Evolutionary conservation across 306 rosid species (phyloP).

Genomic region (Pachyrhizus erosus): DNA sequence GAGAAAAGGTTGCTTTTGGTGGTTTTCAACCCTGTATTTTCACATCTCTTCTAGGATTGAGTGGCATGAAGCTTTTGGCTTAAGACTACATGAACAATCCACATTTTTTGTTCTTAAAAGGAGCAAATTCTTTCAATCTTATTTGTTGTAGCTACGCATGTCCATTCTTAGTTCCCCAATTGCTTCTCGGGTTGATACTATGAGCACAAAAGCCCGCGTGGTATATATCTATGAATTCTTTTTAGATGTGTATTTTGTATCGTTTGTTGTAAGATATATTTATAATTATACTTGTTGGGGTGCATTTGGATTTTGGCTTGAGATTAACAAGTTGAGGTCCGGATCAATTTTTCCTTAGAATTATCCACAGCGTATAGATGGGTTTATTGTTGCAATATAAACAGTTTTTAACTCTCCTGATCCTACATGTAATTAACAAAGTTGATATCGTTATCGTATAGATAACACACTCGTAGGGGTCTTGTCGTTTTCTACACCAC

Average conservation of each 20-base stretch:
- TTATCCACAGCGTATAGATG: neutral
- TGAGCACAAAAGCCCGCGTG: constrained; percentile 45
- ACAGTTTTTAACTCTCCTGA: neutral
- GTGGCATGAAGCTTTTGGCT: constrained; percentile 48
- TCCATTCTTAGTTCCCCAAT: constrained; percentile 52
- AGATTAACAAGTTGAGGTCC: constrained; percentile 39
- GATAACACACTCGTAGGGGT: too few relatives aligned
- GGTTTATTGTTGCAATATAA: neutral
- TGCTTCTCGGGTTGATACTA: constrained; percentile 41
- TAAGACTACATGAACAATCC: constrained; percentile 46
- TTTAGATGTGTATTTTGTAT: constrained; percentile 40
- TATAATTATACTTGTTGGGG: constrained; percentile 39
- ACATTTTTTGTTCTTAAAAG: constrained; percentile 30
- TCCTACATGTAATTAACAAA: neutral
- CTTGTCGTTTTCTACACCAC: neutral
- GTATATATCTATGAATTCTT: constrained; percentile 46
- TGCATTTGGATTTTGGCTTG: constrained; percentile 41
- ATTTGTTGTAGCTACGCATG: constrained; percentile 55
- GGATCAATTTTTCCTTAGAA: neutral
- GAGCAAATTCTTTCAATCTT: constrained; percentile 50
- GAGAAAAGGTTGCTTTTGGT: constrained; percentile 21
- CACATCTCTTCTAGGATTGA: constrained; percentile 37
- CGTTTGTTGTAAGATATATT: constrained; percentile 41
- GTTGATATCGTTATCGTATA: neutral
- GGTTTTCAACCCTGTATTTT: constrained; percentile 33